Evolutionary conservation across 2,329 filamentous ascomycete species (phyloP).

Genomic region (Colletotrichum godetiae): DNA sequence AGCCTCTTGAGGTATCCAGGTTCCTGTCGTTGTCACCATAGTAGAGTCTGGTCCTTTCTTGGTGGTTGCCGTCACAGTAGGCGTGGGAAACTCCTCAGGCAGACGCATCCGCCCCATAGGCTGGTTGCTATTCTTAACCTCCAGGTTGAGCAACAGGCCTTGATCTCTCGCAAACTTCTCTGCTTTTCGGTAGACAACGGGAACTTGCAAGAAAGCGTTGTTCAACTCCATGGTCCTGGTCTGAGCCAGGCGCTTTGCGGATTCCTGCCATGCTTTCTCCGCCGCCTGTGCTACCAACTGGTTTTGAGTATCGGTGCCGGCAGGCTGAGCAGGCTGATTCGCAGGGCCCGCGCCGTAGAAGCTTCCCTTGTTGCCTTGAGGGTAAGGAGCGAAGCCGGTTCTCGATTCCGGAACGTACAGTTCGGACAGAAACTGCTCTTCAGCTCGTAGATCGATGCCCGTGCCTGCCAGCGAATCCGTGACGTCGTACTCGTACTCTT

Average conservation of each 20-base stretch:
- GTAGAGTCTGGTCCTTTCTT: constrained; percentile 71
- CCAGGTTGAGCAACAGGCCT: constrained; percentile 66
- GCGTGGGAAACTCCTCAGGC: constrained; percentile 61
- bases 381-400: constrained; percentile 66
- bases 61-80: constrained; percentile 64
- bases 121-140: constrained; percentile 60
- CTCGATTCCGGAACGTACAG: constrained; percentile 67
- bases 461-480: constrained; percentile 87
- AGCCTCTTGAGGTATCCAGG: constrained; percentile 80
- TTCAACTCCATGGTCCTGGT: constrained; percentile 76
- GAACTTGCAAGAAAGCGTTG: constrained; percentile 78
- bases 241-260: constrained; percentile 70
- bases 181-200: constrained; percentile 67
- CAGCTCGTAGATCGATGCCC: constrained; percentile 87
- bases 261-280: constrained; percentile 73
- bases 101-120: constrained; percentile 60
- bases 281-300: constrained; percentile 74
- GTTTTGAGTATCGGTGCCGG: constrained; percentile 64
- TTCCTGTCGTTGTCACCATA: constrained; percentile 71
- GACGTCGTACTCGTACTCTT: constrained; percentile 76
- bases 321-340: constrained; percentile 68
- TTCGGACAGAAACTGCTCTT: constrained; percentile 83
- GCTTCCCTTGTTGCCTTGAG: constrained; percentile 64
- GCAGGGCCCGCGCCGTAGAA: constrained; percentile 75
- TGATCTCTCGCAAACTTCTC: constrained; percentile 69